Conservation (phyloP, 2,329 filamentous ascomycete species). For the Hymenoscyphus scutula region DNA sequence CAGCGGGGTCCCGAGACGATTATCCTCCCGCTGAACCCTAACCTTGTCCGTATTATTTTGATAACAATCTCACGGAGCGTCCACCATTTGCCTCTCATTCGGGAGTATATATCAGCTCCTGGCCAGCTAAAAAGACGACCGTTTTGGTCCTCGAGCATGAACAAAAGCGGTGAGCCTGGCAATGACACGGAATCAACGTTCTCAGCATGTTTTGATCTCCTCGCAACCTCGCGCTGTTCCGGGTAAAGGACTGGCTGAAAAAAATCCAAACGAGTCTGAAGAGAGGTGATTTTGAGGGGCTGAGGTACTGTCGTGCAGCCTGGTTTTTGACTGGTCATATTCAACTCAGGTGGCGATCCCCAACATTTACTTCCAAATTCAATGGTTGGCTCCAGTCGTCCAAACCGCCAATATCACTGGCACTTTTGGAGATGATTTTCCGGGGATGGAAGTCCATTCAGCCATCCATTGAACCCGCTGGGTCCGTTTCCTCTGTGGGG, state of each 20-base stretch:
- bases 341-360: slow-evolving; percentile 6
- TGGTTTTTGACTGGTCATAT: slow-evolving; percentile 11
- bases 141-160: background rate
- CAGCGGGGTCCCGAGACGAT: background rate
- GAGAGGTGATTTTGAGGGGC: background rate
- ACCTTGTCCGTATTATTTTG: background rate
- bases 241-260: background rate
- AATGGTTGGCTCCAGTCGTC: background rate
- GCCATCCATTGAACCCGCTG: background rate
- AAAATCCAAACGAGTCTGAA: background rate
- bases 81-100: background rate
- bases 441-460: background rate
- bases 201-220: background rate
- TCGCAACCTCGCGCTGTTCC: background rate
- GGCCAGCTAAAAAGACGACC: background rate
- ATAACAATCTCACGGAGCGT: background rate
- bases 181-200: no score
- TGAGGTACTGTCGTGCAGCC: background rate
- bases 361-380: background rate
- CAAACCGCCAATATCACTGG: slow-evolving; percentile 8
- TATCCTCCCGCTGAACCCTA: background rate
- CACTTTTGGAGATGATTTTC: background rate
- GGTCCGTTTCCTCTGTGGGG: background rate
- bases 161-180: background rate
- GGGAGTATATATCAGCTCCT: background rate